Base-by-base conservation (phyloP, 192 early-diverging fungal species). In the Gamsiella multidivaricata region DNA sequence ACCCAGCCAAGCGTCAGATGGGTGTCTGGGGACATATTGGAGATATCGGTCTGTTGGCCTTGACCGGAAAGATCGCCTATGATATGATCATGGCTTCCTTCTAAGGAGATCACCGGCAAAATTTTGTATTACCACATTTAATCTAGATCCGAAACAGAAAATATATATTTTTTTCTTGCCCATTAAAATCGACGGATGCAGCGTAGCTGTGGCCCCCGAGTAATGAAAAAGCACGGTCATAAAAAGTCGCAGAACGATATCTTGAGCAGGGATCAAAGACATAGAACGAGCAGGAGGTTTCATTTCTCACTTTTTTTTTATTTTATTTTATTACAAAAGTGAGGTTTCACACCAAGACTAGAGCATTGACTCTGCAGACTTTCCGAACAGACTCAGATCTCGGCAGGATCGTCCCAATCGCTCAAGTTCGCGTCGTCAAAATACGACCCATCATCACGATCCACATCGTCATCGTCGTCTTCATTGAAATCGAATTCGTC, bases 121-220 rank as follows among this genome's bases (percentile, higher is more conserved):
- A 1, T 8, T 20, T 49, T 49, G 46, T 22, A 22, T 8, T 23
- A 49, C 2, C 17, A 22, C 98, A 11, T 81, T 99, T 20, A 95
- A 99, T 73, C 88, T 98, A 39, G 87, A 97, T 23, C 97, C 94
- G 56, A 79, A 94, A 98, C 80, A n/a, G n/a, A n/a, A n/a, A n/a
- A n/a, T n/a, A n/a, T 11, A 5, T 11, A 20, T 14, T 17, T 11
- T 49, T 54, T 54, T 8, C 11, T 54, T 54, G 9, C 29, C 25
- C 18, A 17, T 29, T 29, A 31, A 22, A 8, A 75, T 75, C 63
- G 95, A 95, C 80, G n/a, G n/a, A n/a, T n/a, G n/a, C n/a, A n/a
- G n/a, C n/a, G n/a, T n/a, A n/a, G n/a, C n/a, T n/a, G n/a, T n/a
- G n/a, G n/a, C n/a, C n/a, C n/a, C n/a, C 78, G 60, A 81, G 85